Evolutionary conservation across 352 stramenopile genomes (phyloP).

Genomic region (Phytopythium vexans): DNA sequence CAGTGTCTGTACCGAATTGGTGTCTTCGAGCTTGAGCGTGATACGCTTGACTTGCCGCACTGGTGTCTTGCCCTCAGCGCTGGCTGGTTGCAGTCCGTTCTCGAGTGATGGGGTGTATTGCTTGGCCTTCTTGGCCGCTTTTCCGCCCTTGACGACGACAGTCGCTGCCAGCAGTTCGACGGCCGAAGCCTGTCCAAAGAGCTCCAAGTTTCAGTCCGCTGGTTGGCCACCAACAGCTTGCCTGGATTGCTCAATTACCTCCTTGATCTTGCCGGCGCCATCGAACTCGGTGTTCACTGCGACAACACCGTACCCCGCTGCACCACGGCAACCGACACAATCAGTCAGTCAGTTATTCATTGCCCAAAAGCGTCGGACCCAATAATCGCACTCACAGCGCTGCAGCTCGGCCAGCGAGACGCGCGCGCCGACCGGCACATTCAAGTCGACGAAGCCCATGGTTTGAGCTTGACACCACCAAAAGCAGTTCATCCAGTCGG

Average conservation of each 20-base stretch:
- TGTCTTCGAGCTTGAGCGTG: conserved; percentile 76
- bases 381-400: conserved; percentile 36
- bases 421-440: conserved; percentile 46
- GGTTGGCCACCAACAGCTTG: neutral
- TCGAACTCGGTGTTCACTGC: conserved; percentile 65
- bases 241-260: conserved; percentile 7
- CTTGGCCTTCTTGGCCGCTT: conserved; percentile 63
- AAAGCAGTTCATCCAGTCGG: too few species aligned
- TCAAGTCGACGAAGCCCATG: conserved; percentile 76
- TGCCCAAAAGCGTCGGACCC: neutral
- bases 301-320: conserved; percentile 66
- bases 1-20: conserved; percentile 52
- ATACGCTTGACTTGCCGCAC: conserved; percentile 66
- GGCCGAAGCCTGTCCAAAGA: neutral
- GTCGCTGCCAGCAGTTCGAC: neutral
- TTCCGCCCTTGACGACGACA: conserved; percentile 16
- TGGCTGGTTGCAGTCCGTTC: conserved; percentile 38
- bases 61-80: conserved; percentile 17
- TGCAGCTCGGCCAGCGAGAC: conserved; percentile 59
- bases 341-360: neutral
- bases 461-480: neutral
- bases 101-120: conserved; percentile 40
- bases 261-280: conserved; percentile 47
- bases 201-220: neutral
- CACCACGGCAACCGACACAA: neutral